A percentile compares a stretch with the other conserved stretches of the same genome.
phyloP scores from a whole-genome alignment of 768 basidiomycete genomes.

The Boletus barrowsii region DNA sequence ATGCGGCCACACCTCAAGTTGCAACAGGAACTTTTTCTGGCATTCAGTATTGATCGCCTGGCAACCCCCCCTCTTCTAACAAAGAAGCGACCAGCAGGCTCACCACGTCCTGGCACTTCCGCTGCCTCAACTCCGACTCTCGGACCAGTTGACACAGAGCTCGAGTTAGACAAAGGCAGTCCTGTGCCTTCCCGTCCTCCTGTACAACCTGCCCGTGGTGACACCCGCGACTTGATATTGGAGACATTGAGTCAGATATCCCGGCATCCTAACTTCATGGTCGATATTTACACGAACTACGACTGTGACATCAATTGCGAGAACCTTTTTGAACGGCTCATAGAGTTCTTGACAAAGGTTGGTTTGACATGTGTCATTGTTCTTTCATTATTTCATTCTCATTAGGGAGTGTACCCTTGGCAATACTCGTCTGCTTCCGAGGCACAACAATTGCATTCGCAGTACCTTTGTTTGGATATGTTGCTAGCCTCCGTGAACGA shows the following conservation, averaged over 20 bases:
- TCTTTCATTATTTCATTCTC: conserved; percentile 2
- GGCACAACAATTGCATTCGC: conserved; percentile 69
- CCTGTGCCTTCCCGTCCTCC: conserved; percentile 53
- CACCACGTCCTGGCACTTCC: conserved; percentile 56
- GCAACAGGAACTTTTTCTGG: conserved; percentile 92
- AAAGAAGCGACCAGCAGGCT: conserved; percentile 37
- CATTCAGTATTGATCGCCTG: conserved; percentile 90
- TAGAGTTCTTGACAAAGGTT: conserved; percentile 88
- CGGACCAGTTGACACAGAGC: conserved; percentile 35
- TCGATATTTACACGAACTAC: conserved; percentile 93
- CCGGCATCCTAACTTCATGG: conserved; percentile 86
- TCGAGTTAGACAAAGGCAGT: conserved; percentile 47
- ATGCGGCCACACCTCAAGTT: conserved; percentile 85
- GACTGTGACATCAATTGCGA: conserved; percentile 97
- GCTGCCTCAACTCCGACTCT: conserved; percentile 42
- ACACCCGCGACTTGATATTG: conserved; percentile 85
- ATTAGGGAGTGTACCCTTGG: conserved; percentile 76
- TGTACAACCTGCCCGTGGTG: conserved; percentile 77
- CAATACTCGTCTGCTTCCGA: conserved; percentile 58
- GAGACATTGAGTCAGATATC: conserved; percentile 84
- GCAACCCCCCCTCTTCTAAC: conserved; percentile 48
- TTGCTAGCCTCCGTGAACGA: conserved; percentile 83
- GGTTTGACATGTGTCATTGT: conserved; percentile 12
- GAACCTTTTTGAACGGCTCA: conserved; percentile 86
- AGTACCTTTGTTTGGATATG: conserved; percentile 85